Base-by-base conservation (phyloP, 805 yeast genomes). In the Sugiyamaella floridensis region DNA sequence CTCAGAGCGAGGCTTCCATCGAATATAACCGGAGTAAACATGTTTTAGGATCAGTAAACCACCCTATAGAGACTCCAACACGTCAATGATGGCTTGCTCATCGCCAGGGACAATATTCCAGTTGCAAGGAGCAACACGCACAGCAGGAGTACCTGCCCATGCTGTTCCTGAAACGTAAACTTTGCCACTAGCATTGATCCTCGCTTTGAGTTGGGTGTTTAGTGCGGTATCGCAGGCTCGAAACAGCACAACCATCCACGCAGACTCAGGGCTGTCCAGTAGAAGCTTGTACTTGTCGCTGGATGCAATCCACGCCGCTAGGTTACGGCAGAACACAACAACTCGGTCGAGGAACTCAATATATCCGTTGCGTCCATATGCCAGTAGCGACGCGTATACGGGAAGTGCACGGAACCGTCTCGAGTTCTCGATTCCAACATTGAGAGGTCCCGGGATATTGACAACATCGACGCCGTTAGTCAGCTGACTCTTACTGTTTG, bases 381-480 rank as follows among this genome's bases (percentile, higher is more conserved):
- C 60, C 1, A 52, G 40, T 2, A 60, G 51, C 18, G 62, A 55
- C 11, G 60, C 50, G 15, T 55, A 56, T 11, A 56, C 55, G 7
- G 63, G 61, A 47, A 60, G 52, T 1, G 55, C 62, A 2, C 62
- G 44, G 50, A 60, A 58, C 45, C 63, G 48, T 7, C 63, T 54
- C 8, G 56, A 49, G 52, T 60, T 60, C 43, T 60, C 63, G 20
- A 60, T 52, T 3, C 63, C 60, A 20, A 54, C 56, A 45, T 60
- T 51, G 43, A 54, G 26, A 7, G 62, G 59, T 15, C 49, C 42
- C 4, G 50, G 49, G 32, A 55, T 22, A 12, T 43, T 45, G 14
- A 11, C 19, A 12, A 22, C 16, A 6, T 43, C 52, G 3, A 20
- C 16, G 4, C 37, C 37, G 20, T 20, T n/a, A 2, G 40, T 45